A percentile compares a stretch with the other conserved stretches of the same genome.
These are phyloP conservation scores for Brassica carinata DNA, from an alignment of 345 rosid genomes.

Conservation along the genomic window DNA sequence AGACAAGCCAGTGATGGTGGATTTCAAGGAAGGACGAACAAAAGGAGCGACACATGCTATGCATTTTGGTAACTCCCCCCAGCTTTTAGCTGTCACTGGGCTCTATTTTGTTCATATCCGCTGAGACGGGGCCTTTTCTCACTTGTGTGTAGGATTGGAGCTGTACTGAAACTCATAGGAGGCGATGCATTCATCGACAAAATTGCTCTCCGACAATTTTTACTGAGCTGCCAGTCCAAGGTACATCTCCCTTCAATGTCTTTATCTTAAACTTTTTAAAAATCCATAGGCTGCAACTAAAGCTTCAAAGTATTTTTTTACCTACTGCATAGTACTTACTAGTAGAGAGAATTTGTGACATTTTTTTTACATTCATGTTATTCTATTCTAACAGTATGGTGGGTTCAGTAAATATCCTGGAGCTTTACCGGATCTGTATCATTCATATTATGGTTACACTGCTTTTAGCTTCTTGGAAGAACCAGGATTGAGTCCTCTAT, in stretches of 20 bases:
- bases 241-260: conserved; percentile 42
- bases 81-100: neutral
- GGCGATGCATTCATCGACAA: conserved; percentile 61
- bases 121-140: conserved; percentile 9
- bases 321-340: no score
- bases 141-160: conserved; percentile 61
- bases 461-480: conserved; percentile 92
- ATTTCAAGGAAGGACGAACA: conserved; percentile 88
- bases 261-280: no score
- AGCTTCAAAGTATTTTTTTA: no score
- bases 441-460: conserved; percentile 75
- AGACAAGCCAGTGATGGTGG: conserved; percentile 90
- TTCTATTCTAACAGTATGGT: conserved; percentile 51
- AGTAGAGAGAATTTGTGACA: neutral
- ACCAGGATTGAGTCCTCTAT: conserved; percentile 60
- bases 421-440: conserved; percentile 75
- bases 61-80: conserved; percentile 75
- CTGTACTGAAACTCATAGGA: conserved; percentile 70
- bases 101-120: neutral
- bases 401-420: conserved; percentile 79
- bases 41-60: conserved; percentile 91
- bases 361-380: no score
- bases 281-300: no score
- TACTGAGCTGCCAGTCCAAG: conserved; percentile 83
- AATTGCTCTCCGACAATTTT: conserved; percentile 58